A percentile compares a stretch with the other conserved stretches of the same genome.
phyloP scores from a whole-genome alignment of 108 stramenopile genomes.

The Mediolabrus comicus region DNA sequence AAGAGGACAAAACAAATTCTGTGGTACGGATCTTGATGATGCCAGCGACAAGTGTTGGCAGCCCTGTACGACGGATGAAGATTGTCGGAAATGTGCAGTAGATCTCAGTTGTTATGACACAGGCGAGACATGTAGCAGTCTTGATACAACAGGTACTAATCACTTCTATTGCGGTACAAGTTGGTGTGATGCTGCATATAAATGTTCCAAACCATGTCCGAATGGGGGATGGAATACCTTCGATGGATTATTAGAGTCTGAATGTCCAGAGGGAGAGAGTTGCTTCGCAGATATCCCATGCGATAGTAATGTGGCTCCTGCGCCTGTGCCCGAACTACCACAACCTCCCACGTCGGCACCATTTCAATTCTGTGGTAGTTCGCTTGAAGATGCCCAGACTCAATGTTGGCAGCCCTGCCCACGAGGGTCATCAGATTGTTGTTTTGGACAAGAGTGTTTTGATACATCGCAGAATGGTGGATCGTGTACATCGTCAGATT shows the following conservation, averaged over 20 bases:
- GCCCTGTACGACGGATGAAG: constrained; percentile 24
- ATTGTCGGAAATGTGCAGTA: constrained; percentile 13
- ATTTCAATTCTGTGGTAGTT: constrained; percentile 19
- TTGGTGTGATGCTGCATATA: constrained; percentile 42
- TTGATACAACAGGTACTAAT: constrained; percentile 7
- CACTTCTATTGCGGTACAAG: constrained; percentile 27
- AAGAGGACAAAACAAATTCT: constrained; percentile 40
- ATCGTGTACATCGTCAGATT: constrained; percentile 5
- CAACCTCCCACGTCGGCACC: constrained; percentile 7
- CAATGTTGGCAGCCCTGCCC: constrained; percentile 49
- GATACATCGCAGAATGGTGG: constrained; percentile 18
- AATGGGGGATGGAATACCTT: background rate
- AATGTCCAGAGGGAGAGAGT: constrained; percentile 10
- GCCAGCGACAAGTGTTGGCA: constrained; percentile 35
- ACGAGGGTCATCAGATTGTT: constrained; percentile 31
- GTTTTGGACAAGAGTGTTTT: constrained; percentile 30
- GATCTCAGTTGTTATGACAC: constrained; percentile 18
- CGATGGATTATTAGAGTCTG: background rate
- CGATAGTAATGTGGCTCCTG: background rate
- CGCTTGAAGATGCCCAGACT: constrained; percentile 15
- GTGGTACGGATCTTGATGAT: constrained; percentile 20
- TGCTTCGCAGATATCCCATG: constrained; percentile 23
- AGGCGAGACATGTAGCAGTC: constrained; percentile 8
- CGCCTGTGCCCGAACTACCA: background rate
- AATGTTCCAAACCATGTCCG: constrained; percentile 31